Evolutionary conservation across 495 filamentous ascomycete species (phyloP), one percentile per base, ranked within the genome.

Genomic region (Neurospora sp.): DNA sequence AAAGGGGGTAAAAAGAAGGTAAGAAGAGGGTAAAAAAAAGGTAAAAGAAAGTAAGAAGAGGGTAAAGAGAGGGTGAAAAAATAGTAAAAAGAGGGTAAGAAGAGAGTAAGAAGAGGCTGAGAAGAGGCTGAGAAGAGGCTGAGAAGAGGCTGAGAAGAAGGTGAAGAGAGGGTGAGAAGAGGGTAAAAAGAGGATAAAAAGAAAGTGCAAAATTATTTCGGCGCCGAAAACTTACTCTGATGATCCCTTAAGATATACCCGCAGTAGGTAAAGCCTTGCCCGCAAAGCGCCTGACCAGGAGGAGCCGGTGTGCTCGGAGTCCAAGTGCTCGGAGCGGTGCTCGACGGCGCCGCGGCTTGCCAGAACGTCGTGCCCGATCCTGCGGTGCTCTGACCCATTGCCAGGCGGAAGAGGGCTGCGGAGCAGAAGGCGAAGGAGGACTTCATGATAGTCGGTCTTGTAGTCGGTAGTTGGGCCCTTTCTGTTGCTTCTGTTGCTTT

Each of bases 221-320:
- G 68, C 12, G 20, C 3, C 4, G 45, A 12, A 69, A 7, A 72
- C 76, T 5, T 72, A 83, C 83, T 82, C 35, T 84, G 82, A 16
- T 80, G 79, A 40, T 78, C 78, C 1, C 79, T 75, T 3, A 84
- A 77, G 75, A 83, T 83, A 72, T 83, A 84, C 0, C 83, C 83
- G 72, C 83, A 84, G 71, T 84, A 84, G 4, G 83, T 84, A 59
- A 81, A 84, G 1, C 83, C 83, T 65, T 80, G 79, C 38, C 82
- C 82, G 59, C 82, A 84, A 1, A 81, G 73, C 76, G 16, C 68
- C 8, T 17, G 73, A 71, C 17, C 69, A 73, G 14, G 71, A 20
- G 22, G 73, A 72, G 69, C 70, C 73, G 27, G 75, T 73, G 70
- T 48, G 37, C 10, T 42, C 14, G 71, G 72, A 22, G 73, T 68